Evolutionary conservation across 768 basidiomycete species (phyloP), one percentile per base, ranked within the genome.

Genomic region (Rhizopogon salebrosus): DNA sequence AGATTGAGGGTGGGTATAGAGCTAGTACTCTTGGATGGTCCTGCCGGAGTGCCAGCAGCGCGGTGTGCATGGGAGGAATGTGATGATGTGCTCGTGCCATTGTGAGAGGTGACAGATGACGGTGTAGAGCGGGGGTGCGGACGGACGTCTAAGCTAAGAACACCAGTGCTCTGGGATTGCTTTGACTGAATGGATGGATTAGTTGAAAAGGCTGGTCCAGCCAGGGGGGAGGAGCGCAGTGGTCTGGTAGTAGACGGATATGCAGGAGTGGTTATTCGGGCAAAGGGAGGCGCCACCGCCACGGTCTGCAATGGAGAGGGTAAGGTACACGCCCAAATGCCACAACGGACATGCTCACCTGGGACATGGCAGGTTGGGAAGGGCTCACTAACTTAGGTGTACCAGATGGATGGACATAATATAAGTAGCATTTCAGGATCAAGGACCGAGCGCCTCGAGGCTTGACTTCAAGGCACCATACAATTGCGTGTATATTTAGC

Each of bases 201-300:
- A 0, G 56, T 67, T 8, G 64, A 67, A 14, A 67, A 59, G 3
- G 23, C 65, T 29, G 58, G 59, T 1, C 65, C 48, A 0, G 67
- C 60, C 37, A 68, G 66, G 0, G 66, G 66, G 0, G 66, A 68
- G 11, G 66, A 68, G 13, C 66, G 66, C 54, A 62, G 52, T 3
- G 66, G 66, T 3, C 66, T 68, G 7, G 68, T 54, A 20, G 27
- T 54, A 5, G 53, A 10, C 8, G 31, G 31, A 46, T 46, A 34
- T 14, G 26, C 42, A 11, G 42, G 42, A 29, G 42, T 29, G 27
- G 10, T 42, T 42, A 27, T n/a, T 27, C 24, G n/a, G n/a, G 45
- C 31, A 23, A 27, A 18, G 18, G 27, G 43, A 29, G 22, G 14
- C 22, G 14, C 20, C 31, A 22, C 45, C 31, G 45, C 31, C 45